Evolutionary conservation across 805 yeast species (phyloP), one percentile per base, ranked within the genome.

Genomic region (Suhomyces faveliae): DNA sequence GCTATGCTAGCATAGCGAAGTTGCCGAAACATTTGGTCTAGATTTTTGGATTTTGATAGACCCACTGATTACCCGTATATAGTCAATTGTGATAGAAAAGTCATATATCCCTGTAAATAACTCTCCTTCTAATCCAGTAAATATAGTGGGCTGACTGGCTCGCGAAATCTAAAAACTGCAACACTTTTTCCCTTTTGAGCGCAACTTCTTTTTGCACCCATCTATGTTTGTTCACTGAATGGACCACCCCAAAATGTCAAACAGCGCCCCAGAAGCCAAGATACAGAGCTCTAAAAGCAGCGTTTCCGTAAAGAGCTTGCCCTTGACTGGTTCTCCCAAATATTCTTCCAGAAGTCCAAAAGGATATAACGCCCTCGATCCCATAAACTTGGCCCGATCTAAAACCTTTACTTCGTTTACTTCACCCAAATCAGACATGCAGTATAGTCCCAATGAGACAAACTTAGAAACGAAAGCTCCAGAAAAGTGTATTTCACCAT

Each of bases 161-260:
- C n/a, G 30, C 30, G 30, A 27, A 27, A n/a, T n/a, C 9, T 9
- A 27, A 27, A 27, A 27, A 27, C 30, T 27, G 30, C 30, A 27
- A 27, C 30, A 27, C 30, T 27, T 33, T 33, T 33, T 33, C 12
- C 21, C n/a, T 33, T 33, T 7, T 17, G 37, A 17, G 37, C 37
- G 37, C 37, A 33, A 11, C 37, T 33, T 33, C 37, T 15, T 33
- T 33, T 33, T 33, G 37, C 37, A 33, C 37, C 37, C 37, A 33
- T 9, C 8, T 30, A 12, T 15, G 21, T 33, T 33, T 27, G 30
- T n/a, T 27, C 30, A 27, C 30, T 27, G 7, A n/a, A 27, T 5
- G 30, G 15, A n/a, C 30, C 30, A n/a, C 30, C 30, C 30, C 15
- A 8, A 15, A 4, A 33, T 33, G 37, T 15, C 37, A 4, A 33